Evolutionary conservation across 2,329 filamentous ascomycete genomes (phyloP).

Genomic region (Fusarium pseudonygamai): DNA sequence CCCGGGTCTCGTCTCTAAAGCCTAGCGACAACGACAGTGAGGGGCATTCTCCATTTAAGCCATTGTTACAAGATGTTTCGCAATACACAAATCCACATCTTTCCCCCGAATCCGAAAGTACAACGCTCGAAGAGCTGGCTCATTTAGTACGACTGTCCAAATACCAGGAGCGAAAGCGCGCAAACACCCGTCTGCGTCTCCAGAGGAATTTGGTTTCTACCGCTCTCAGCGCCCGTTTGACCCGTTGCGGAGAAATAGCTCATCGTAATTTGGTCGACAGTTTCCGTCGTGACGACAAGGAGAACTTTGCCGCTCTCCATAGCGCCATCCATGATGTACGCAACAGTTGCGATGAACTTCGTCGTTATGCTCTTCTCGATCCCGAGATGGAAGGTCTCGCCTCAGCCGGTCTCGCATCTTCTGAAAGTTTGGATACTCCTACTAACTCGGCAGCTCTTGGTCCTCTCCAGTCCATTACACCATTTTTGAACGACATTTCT

Average conservation of each 20-base stretch:
- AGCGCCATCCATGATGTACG: conserved; percentile 83
- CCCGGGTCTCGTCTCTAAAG: conserved; percentile 42
- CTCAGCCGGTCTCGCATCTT: conserved; percentile 55
- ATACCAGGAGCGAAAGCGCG: conserved; percentile 83
- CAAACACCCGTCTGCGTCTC: conserved; percentile 76
- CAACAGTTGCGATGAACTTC: conserved; percentile 77
- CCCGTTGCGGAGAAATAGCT: conserved; percentile 77
- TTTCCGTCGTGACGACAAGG: conserved; percentile 82
- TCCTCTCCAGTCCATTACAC: conserved; percentile 55
- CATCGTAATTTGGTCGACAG: conserved; percentile 80
- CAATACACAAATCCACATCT: conserved; percentile 71
- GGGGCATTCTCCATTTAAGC: conserved; percentile 53
- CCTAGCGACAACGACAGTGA: conserved; percentile 51
- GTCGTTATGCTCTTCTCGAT: conserved; percentile 75
- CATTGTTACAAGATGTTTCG: conserved; percentile 73
- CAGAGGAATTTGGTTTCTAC: conserved; percentile 80
- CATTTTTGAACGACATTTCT: conserved; percentile 79
- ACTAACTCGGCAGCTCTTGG: conserved; percentile 52
- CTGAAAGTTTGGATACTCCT: conserved; percentile 61
- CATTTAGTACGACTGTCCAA: conserved; percentile 80
- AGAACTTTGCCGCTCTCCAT: conserved; percentile 77
- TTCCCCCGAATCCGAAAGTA: conserved; percentile 69
- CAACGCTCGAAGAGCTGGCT: conserved; percentile 79
- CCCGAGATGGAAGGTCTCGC: conserved; percentile 72
- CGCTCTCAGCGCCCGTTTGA: conserved; percentile 77